Base-by-base conservation (phyloP, 306 rosid genomes). In the Prunus armeniaca region DNA sequence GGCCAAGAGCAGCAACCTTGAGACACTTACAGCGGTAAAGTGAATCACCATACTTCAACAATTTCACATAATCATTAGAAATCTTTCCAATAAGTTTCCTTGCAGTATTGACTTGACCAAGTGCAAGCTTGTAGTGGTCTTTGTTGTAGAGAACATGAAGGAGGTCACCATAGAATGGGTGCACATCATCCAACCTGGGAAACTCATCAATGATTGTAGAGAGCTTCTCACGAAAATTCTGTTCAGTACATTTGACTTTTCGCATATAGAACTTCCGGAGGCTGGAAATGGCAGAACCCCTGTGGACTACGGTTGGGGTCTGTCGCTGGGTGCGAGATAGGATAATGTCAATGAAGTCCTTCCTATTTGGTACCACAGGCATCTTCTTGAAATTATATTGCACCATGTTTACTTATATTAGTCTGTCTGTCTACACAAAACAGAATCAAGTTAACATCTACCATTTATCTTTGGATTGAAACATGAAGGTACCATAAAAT, bases 91-190 rank as follows among this genome's bases (percentile, higher is more conserved):
- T 93, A 60, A 87, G 89, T 45, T 91, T 93, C 83, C 97, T 89
- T 46, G 97, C 98, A 64, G 97, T 89, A 73, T 91, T 91, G 76
- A 93, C 45, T 77, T 93, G 97, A n/a, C 97, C 98, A 73, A 93
- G 97, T 0, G 96, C 98, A 77, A 93, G 98, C 90, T 93, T 93
- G 86, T 91, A 91, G 77, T 93, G 98, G 72, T 91, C 98, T 74
- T 91, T 93, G 79, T 93, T 91, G 83, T 93, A 93, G 22, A 93
- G 92, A 50, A 93, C 97, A 55, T 91, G 97, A 32, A 93, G 96
- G 19, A 93, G 91, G 65, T 93, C 98, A 0, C 97, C 96, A 41
- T 93, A 91, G 76, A 93, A 93, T 0, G 98, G 97, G 49, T 91
- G 97, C 73, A 91, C 87, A 74, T 58, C 96, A 13, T 87, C 98